Conservation (phyloP, 78 protist species). For the Tieghemostelium lacteum region DNA sequence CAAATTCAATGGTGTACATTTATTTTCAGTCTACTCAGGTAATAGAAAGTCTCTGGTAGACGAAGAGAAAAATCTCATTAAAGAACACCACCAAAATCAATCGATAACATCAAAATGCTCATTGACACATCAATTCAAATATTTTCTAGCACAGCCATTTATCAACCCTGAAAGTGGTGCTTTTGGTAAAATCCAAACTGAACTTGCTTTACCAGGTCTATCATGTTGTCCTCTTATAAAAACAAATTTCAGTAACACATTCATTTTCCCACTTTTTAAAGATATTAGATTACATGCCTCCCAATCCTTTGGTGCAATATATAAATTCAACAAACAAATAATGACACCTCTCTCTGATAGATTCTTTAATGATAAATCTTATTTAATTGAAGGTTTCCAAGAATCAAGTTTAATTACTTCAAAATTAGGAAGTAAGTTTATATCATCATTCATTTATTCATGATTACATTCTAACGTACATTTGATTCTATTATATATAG, state of each 20-base stretch:
- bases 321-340: neutral
- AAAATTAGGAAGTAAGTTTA: neutral
- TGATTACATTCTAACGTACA: neutral
- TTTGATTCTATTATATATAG: neutral
- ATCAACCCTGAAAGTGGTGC: too few relatives aligned
- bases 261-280: too few relatives aligned
- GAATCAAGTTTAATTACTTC: neutral
- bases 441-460: neutral
- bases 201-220: neutral
- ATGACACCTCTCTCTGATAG: slow-evolving; percentile 34
- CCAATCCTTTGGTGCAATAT: slow-evolving; percentile 6
- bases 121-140: too few relatives aligned
- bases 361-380: slow-evolving; percentile 40
- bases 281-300: too few relatives aligned
- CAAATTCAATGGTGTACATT: neutral
- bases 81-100: too few relatives aligned
- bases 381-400: slow-evolving; percentile 16
- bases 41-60: neutral
- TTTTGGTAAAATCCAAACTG: too few relatives aligned
- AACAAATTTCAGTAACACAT: too few relatives aligned
- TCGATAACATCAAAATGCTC: too few relatives aligned
- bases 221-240: neutral
- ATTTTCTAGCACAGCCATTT: too few relatives aligned
- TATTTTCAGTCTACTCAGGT: neutral
- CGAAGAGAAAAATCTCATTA: too few relatives aligned